Evolutionary conservation across 2,329 filamentous ascomycete species (phyloP), one percentile per base, ranked within the genome.

Genomic region (Colletotrichum falcatum): DNA sequence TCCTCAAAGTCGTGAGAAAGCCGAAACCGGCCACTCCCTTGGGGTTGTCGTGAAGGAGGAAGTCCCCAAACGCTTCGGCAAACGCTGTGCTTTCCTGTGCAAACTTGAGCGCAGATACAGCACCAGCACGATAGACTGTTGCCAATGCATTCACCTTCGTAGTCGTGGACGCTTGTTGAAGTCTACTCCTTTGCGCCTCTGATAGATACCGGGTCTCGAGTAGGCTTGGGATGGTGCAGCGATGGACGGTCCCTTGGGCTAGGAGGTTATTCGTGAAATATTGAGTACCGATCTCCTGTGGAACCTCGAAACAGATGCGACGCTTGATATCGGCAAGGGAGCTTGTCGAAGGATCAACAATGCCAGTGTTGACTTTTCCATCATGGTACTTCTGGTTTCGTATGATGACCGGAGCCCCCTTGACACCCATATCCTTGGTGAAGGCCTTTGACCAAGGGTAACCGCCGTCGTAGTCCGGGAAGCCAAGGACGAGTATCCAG

Each of bases 261-360:
- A 61, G 9, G 11, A 61, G 44, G 5, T 37, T 61, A 1, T 4
- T 26, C 3, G 4, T 18, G 42, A n/a, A 3, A 35, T 37, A 16
- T 0, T 5, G 5, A 1, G 1, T 1, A 3, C 6, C 1, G 39
- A 4, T 5, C 20, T 28, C 7, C 1, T 39, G 1, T 7, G 59
- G 46, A 37, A 51, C 1, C 14, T 48, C 18, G 7, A 61, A 61
- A 9, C 3, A 1, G 46, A 42, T 23, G 18, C 5, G 33, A 1
- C 3, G 6, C 16, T 23, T 61, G 16, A 61, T 42, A 5, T 28
- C 1, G 1, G 14, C 18, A 5, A 53, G 18, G 1, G 59, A 42
- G 0, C 9, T 20, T 35, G 59, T 61, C 3, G 46, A 39, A 2
- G 6, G 23, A 12, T 58, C 51, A 23, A 23, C 48, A 8, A 51